Conservation (phyloP, 2,329 filamentous ascomycete genomes). For the Dactylellina drechsleri region DNA sequence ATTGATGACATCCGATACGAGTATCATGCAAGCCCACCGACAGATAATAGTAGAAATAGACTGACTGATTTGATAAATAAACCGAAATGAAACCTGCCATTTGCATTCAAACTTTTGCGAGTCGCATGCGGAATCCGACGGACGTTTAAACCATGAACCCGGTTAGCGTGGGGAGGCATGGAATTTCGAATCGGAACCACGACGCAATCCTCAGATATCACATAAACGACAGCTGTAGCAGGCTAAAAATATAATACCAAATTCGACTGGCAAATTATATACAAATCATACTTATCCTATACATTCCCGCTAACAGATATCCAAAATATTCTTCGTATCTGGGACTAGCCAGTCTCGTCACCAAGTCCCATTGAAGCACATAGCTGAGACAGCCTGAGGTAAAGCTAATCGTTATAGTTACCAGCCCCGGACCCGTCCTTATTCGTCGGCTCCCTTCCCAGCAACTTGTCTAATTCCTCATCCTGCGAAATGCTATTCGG, state of each 20-base stretch:
- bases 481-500: conserved; percentile 66
- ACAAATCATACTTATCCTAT: no score
- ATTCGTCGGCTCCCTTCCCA: conserved; percentile 66
- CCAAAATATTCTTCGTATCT: not conserved
- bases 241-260: no score
- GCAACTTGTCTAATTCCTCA: conserved; percentile 65
- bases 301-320: conserved; percentile 1
- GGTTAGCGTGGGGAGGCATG: no score
- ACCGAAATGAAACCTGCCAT: not conserved
- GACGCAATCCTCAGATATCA: no score
- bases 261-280: not conserved
- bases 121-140: no score
- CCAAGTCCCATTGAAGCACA: not conserved
- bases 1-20: not conserved
- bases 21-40: not conserved
- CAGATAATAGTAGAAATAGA: no score
- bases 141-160: no score
- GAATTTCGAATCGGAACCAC: no score
- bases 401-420: conserved; percentile 68
- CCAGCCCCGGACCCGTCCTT: conserved; percentile 68
- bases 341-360: no score
- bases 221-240: no score
- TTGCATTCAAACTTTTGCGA: no score
- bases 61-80: not conserved
- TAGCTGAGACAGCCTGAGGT: not conserved